A percentile compares a stretch with the other conserved stretches of the same genome.
phyloP scores from a whole-genome alignment of 139 green algal species.

The Microglena sp. region DNA sequence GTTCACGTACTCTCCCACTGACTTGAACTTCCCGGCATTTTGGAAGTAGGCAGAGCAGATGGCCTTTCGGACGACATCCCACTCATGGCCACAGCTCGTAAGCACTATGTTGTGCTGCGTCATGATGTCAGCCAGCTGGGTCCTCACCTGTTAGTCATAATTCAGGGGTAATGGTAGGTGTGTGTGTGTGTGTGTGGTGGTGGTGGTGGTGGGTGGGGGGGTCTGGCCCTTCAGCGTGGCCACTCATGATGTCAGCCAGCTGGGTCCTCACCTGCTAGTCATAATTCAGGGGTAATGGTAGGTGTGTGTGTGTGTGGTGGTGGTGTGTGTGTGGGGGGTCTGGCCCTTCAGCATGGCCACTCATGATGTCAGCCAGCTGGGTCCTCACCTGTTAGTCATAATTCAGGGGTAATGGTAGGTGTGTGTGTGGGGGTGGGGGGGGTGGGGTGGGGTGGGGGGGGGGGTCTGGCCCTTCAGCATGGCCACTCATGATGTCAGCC shows the following conservation, averaged over 20 bases:
- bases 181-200: background rate
- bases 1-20: conserved; percentile 84
- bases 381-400: too few species aligned
- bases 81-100: conserved; percentile 64
- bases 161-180: background rate
- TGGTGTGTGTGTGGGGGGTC: background rate
- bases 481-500: too few species aligned
- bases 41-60: conserved; percentile 96
- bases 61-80: conserved; percentile 90
- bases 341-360: too few species aligned
- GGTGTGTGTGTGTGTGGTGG: background rate
- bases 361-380: too few species aligned
- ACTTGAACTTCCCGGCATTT: conserved; percentile 89
- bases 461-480: too few species aligned
- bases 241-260: too few species aligned
- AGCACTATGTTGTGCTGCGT: conserved; percentile 75
- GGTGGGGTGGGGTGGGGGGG: too few species aligned
- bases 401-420: too few species aligned
- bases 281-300: background rate
- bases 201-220: background rate
- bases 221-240: too few species aligned
- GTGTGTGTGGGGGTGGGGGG: too few species aligned
- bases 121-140: conserved; percentile 94
- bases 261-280: too few species aligned
- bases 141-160: conserved; percentile 55